These are phyloP conservation scores for Xerocomus amazonicus DNA, from an alignment of 1,284 basidiomycete species.

Conservation along the genomic window DNA sequence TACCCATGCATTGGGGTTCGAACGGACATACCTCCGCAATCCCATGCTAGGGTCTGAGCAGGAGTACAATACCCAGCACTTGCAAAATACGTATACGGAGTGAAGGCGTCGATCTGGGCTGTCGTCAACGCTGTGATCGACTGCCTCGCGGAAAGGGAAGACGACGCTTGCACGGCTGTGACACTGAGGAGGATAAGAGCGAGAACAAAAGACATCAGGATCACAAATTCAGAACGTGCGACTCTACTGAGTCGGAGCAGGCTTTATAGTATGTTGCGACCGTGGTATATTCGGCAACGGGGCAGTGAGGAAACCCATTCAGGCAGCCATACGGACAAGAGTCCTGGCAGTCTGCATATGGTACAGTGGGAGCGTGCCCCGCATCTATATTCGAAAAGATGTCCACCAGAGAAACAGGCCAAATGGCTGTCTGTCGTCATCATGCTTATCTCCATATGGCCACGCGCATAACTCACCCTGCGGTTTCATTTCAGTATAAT, in stretches of 20 bases:
- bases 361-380: too few relatives aligned
- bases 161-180: conserved; percentile 20
- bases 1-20: background rate
- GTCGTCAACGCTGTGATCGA: conserved; percentile 41
- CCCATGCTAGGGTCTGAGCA: conserved; percentile 47
- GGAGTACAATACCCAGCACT: conserved; percentile 54
- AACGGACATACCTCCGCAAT: conserved; percentile 50
- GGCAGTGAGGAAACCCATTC: background rate
- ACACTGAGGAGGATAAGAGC: conserved; percentile 14
- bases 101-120: conserved; percentile 46
- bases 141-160: conserved; percentile 30
- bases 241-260: background rate
- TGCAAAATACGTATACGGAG: conserved; percentile 55
- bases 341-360: background rate
- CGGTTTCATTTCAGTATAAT: too few relatives aligned
- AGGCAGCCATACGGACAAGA: background rate
- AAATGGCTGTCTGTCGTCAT: too few relatives aligned
- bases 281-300: conserved; percentile 5
- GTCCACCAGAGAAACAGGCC: too few relatives aligned
- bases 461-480: too few relatives aligned
- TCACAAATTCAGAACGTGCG: background rate
- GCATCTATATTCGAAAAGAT: too few relatives aligned
- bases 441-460: too few relatives aligned
- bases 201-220: conserved; percentile 20
- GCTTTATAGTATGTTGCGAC: background rate